Percentiles rank a stretch among this genome's conserved stretches.
Conservation (phyloP, 2,329 filamentous ascomycete species). For the Biscogniauxia mediterranea region DNA sequence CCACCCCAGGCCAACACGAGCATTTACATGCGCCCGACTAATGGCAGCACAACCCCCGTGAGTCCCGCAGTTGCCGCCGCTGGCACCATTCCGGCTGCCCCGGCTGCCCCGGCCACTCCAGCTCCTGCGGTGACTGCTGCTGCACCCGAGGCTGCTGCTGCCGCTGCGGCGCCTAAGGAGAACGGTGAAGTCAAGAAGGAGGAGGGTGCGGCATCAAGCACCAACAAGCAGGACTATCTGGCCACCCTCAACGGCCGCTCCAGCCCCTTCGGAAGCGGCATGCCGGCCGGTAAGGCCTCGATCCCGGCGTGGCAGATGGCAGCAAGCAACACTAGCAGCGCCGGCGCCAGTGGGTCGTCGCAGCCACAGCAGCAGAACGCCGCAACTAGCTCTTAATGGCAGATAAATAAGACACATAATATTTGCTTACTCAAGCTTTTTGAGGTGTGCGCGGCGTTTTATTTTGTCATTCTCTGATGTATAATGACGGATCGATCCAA, state of each 20-base stretch:
- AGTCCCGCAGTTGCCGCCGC: constrained; percentile 12
- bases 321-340: constrained; percentile 46
- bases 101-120: constrained; percentile 3
- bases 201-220: constrained; percentile 16
- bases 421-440: not conserved
- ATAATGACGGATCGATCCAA: too few species aligned
- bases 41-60: constrained; percentile 15
- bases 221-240: constrained; percentile 31
- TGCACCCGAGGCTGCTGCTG: constrained; percentile 18
- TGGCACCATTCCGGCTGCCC: constrained; percentile 9
- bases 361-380: constrained; percentile 19
- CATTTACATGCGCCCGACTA: constrained; percentile 18
- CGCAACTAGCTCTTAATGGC: constrained; percentile 20
- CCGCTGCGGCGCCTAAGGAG: constrained; percentile 30
- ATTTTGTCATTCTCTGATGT: too few species aligned
- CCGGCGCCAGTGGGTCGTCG: constrained; percentile 12
- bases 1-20: constrained; percentile 10
- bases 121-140: constrained; percentile 24
- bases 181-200: constrained; percentile 1
- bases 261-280: constrained; percentile 50
- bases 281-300: constrained; percentile 57
- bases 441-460: too few species aligned
- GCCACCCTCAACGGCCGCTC: constrained; percentile 38
- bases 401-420: not conserved
- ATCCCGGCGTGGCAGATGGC: constrained; percentile 82